These are phyloP conservation scores for Erodium texanum DNA, from an alignment of 441 rosid genomes.

Conservation along the genomic window DNA sequence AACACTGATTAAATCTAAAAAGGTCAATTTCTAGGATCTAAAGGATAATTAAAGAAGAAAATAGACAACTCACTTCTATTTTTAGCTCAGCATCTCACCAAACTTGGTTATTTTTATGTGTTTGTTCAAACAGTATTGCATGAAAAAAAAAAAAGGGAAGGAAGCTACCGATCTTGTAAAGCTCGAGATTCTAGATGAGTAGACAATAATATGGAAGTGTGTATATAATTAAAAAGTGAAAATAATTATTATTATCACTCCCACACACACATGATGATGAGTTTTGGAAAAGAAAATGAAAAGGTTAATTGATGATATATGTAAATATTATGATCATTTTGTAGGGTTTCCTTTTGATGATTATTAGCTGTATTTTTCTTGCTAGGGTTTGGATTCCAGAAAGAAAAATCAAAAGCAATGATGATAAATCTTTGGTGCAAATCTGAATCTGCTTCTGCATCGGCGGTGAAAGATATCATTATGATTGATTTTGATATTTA, in stretches of 20 bases:
- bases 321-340: too few relatives aligned
- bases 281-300: conserved; percentile 24
- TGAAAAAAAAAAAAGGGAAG: not conserved
- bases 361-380: too few relatives aligned
- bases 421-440: conserved; percentile 83
- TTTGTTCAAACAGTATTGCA: too few relatives aligned
- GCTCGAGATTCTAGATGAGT: conserved; percentile 19
- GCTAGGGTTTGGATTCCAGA: too few relatives aligned
- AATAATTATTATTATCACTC: not conserved
- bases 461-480: conserved; percentile 60
- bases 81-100: too few relatives aligned
- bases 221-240: not conserved
- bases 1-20: too few relatives aligned
- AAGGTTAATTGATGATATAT: conserved; percentile 2
- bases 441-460: conserved; percentile 27
- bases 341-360: not conserved
- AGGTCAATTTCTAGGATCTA: too few relatives aligned
- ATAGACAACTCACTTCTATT: too few relatives aligned
- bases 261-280: not conserved
- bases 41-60: too few relatives aligned
- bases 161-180: not conserved
- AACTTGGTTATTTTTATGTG: too few relatives aligned
- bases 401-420: conserved; percentile 32
- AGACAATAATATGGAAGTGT: conserved; percentile 23
- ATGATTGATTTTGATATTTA: conserved; percentile 29